Conservation (phyloP, 75 land plant genomes). For the Azolla pinnata region DNA sequence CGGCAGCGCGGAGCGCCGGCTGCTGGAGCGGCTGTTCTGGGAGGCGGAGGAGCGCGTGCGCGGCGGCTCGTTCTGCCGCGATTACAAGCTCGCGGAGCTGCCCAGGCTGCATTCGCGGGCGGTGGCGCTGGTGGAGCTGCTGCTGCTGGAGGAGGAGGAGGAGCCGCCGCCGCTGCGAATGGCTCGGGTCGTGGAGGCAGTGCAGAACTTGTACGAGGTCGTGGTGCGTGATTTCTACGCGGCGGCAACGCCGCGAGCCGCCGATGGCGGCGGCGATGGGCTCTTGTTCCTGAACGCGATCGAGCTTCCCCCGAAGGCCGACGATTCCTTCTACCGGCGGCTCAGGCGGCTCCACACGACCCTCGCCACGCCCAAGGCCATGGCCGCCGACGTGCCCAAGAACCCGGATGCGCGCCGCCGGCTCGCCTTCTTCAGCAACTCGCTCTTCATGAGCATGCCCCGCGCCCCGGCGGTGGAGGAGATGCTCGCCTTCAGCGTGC, state of each 20-base stretch:
- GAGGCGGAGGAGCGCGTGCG: slow-evolving; percentile 20
- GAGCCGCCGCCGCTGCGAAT: too few species aligned
- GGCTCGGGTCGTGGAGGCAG: slow-evolving; percentile 30
- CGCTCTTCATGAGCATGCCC: slow-evolving; percentile 50
- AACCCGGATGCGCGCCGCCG: slow-evolving; percentile 39
- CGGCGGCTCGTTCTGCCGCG: slow-evolving; percentile 9
- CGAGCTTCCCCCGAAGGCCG: slow-evolving; percentile 21
- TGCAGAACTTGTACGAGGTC: slow-evolving; percentile 37
- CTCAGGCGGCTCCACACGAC: slow-evolving; percentile 25
- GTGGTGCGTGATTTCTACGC: slow-evolving; percentile 36
- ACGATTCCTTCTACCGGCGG: slow-evolving; percentile 23
- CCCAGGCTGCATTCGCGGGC: slow-evolving; percentile 18
- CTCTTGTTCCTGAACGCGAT: slow-evolving; percentile 31
- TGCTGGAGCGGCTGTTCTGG: slow-evolving; percentile 18
- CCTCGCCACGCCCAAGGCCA: slow-evolving; percentile 28
- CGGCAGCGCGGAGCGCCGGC: slow-evolving; percentile 17
- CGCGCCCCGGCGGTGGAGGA: slow-evolving; percentile 34
- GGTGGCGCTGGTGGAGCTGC: slow-evolving; percentile 13
- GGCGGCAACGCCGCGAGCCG: neutral
- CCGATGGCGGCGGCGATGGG: neutral
- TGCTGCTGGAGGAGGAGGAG: slow-evolving; percentile 20
- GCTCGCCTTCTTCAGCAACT: slow-evolving; percentile 42
- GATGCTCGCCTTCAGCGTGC: slow-evolving; percentile 42
- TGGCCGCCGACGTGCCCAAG: slow-evolving; percentile 26
- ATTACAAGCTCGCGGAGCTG: slow-evolving; percentile 22